Percentiles rank a stretch among this genome's conserved stretches.
Evolutionary conservation across 331 rosid genomes (phyloP).

Genomic region (Malus hybrid): DNA sequence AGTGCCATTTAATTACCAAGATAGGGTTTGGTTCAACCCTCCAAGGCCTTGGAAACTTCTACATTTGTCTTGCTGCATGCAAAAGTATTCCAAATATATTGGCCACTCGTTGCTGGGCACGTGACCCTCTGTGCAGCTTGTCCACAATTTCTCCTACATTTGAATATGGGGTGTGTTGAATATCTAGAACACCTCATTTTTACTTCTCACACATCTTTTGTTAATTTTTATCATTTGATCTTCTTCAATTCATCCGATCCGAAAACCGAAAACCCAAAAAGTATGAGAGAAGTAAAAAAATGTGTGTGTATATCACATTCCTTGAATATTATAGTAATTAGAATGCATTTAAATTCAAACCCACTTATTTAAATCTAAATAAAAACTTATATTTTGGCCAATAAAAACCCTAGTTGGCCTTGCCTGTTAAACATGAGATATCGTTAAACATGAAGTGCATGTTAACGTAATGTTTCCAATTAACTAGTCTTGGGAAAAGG

Average conservation of each 20-base stretch:
- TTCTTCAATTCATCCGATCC: too few relatives aligned
- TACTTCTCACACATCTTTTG: too few relatives aligned
- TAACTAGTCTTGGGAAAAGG: background rate
- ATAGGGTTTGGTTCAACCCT: background rate
- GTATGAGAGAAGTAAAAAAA: too few relatives aligned
- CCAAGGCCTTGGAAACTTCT: slow-evolving; percentile 32
- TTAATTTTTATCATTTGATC: too few relatives aligned
- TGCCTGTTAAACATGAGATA: too few relatives aligned
- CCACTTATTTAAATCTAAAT: background rate
- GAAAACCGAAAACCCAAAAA: too few relatives aligned
- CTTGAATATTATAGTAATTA: background rate
- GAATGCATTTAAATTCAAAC: background rate
- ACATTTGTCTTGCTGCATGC: slow-evolving; percentile 15
- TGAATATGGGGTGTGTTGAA: background rate
- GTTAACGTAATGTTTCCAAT: background rate
- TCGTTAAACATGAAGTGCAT: background rate
- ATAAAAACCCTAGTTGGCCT: background rate
- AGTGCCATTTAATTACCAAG: background rate
- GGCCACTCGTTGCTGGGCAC: slow-evolving; percentile 11
- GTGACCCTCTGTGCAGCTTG: slow-evolving; percentile 8
- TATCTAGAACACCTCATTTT: too few relatives aligned
- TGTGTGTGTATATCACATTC: too few relatives aligned
- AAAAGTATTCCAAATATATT: background rate
- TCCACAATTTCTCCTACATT: background rate
- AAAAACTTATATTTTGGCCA: background rate